phyloP scores from a whole-genome alignment of 768 basidiomycete genomes.

The Strobilomyces echinocephalus region DNA sequence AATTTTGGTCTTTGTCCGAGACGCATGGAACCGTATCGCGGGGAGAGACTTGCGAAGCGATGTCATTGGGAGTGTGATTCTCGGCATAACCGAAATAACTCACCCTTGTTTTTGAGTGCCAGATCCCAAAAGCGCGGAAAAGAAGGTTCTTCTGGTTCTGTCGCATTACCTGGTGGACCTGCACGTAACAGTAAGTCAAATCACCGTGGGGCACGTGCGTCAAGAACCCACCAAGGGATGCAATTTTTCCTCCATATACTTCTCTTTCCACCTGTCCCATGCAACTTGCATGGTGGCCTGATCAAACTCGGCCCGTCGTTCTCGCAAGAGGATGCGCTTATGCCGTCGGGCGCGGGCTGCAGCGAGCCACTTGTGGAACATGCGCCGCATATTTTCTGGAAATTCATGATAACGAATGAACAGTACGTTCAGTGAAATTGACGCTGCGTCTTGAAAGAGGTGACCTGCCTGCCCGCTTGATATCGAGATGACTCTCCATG shows the following conservation, averaged over 20 bases:
- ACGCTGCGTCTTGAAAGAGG: not conserved
- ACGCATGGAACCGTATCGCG: constrained; percentile 72
- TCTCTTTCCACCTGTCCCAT: constrained; percentile 82
- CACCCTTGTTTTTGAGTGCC: constrained; percentile 74
- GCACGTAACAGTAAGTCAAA: constrained; percentile 5
- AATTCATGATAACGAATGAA: not conserved
- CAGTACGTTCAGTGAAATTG: not conserved
- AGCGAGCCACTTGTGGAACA: constrained; percentile 68
- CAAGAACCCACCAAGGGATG: constrained; percentile 54
- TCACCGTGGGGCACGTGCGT: not conserved
- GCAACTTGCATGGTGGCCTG: constrained; percentile 44
- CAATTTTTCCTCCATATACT: constrained; percentile 59
- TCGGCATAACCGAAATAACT: constrained; percentile 11
- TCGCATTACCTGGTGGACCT: constrained; percentile 45
- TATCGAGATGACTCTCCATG: constrained; percentile 79
- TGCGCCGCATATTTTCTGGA: constrained; percentile 60
- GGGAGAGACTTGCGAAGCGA: constrained; percentile 56
- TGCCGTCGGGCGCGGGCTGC: constrained; percentile 58
- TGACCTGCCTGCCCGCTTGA: constrained; percentile 68
- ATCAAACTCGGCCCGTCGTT: constrained; percentile 60
- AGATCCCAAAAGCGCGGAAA: constrained; percentile 65
- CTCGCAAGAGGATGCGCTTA: constrained; percentile 52
- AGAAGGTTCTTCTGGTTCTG: constrained; percentile 57
- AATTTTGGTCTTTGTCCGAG: constrained; percentile 51
- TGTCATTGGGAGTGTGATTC: constrained; percentile 7